Evolutionary conservation across 78 protist species (phyloP), one percentile per base, ranked within the genome.

Genomic region (Monosiga brevicollis): DNA sequence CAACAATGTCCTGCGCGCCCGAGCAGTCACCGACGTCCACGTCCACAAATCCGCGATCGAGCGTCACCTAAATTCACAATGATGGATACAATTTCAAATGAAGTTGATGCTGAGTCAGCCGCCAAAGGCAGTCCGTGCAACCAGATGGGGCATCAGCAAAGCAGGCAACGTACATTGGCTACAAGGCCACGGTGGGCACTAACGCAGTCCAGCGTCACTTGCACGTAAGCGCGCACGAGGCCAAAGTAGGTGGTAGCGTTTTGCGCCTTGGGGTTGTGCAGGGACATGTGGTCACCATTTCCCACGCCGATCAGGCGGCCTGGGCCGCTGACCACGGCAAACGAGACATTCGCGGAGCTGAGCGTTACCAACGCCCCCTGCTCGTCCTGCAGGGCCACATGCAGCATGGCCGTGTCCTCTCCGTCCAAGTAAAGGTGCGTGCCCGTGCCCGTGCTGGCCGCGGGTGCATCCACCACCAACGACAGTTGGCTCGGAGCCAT

Each of bases 261-360:
- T 2, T 37, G 36, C 24, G 54, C 83, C 32, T 71, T n/a, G 40
- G 29, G 22, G n/a, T 23, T 55, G 11, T 11, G 11, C n/a, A 23
- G 71, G n/a, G 71, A 55, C 71, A 22, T 23, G 22, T 11, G 71
- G 22, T 55, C 22, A 22, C 71, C 71, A 55, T 55, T 41, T 2
- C 83, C 83, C 41, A 80, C 29, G n/a, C 83, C 83, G 29, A 22
- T 22, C 74, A 80, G 26, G 10, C 39, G 42, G 32, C 81, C 87
- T 0, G 87, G 87, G 24, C 87, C 87, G 2, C 62, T 24, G 42
- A 84, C 87, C 0, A 42, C 62, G 74, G 71, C 11, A 55, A 84
- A 84, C 36, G 87, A 55, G 73, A 84, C 55, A 70, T 78, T 76
- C 71, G 2, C 29, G 2, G 42, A 29, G 1, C 62, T 42, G 22